Evolutionary conservation across 2,329 filamentous ascomycete species (phyloP).

Genomic region (Coniella lustricola): DNA sequence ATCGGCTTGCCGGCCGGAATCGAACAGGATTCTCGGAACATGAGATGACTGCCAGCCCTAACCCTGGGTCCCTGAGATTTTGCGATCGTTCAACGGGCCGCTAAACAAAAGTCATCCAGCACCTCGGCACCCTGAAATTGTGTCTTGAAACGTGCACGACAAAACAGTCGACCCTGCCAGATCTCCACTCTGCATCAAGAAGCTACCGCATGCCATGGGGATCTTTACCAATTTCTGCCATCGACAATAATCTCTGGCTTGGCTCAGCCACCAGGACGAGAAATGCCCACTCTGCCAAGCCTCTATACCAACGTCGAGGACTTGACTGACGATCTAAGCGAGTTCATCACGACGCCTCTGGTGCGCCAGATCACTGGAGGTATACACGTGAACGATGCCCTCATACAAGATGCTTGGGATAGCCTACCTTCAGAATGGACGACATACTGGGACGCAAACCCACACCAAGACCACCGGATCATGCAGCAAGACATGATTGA

Average conservation of each 20-base stretch:
- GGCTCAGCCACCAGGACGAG: not conserved
- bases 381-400: conserved; percentile 29
- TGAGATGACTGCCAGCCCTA: too few species aligned
- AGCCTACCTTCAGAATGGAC: conserved; percentile 26
- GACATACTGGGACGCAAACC: conserved; percentile 23
- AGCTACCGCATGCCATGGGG: too few species aligned
- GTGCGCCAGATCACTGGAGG: conserved; percentile 27
- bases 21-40: too few species aligned
- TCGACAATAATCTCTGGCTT: not conserved
- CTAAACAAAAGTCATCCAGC: too few species aligned
- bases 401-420: conserved; percentile 25
- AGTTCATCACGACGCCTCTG: conserved; percentile 22
- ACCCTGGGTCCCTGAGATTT: too few species aligned
- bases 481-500: conserved; percentile 26
- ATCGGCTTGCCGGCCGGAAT: too few species aligned
- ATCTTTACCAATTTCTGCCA: not conserved
- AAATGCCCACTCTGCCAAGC: conserved; percentile 1
- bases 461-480: conserved; percentile 23
- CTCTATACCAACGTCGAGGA: conserved; percentile 15
- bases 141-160: too few species aligned
- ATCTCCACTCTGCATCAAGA: too few species aligned
- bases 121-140: too few species aligned
- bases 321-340: conserved; percentile 20
- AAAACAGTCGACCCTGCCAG: too few species aligned
- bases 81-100: too few species aligned